Evolutionary conservation across 495 filamentous ascomycete species (phyloP).

Genomic region (Thermochaetoides thermophila): DNA sequence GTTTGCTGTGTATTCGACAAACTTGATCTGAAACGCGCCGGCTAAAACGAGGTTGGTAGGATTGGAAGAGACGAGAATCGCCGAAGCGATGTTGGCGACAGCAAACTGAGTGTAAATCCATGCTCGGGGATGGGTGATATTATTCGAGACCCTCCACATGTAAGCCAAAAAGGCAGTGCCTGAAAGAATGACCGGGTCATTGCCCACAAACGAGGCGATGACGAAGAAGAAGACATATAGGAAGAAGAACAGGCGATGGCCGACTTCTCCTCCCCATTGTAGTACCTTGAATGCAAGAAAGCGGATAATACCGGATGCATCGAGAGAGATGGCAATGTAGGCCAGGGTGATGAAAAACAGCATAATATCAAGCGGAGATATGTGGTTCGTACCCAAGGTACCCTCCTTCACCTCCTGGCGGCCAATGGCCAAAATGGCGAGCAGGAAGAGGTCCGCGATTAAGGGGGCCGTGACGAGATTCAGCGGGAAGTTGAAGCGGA

Average conservation of each 20-base stretch:
- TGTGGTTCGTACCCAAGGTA: conserved; percentile 43
- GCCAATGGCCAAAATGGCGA: conserved; percentile 48
- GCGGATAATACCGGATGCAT: conserved; percentile 51
- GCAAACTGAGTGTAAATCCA: conserved; percentile 60
- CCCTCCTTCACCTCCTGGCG: conserved; percentile 45
- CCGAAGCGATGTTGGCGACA: conserved; percentile 51
- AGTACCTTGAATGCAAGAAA: conserved; percentile 53
- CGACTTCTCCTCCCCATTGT: conserved; percentile 44
- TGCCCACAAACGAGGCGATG: conserved; percentile 52
- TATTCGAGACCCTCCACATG: conserved; percentile 54
- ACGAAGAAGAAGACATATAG: conserved; percentile 52
- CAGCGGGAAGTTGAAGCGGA: conserved; percentile 39
- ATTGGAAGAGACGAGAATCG: conserved; percentile 55
- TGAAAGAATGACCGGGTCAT: conserved; percentile 54
- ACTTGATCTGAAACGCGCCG: conserved; percentile 50
- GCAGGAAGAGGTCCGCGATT: conserved; percentile 48
- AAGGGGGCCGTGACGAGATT: conserved; percentile 53
- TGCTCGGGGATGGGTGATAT: conserved; percentile 48
- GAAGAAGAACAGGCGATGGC: conserved; percentile 50
- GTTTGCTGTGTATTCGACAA: conserved; percentile 51
- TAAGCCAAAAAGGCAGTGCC: conserved; percentile 57
- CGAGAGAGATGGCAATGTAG: conserved; percentile 61
- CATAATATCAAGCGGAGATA: conserved; percentile 50
- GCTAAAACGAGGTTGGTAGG: conserved; percentile 59
- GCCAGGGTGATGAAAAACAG: conserved; percentile 54